phyloP scores from a whole-genome alignment of 768 basidiomycete species.

The Xerocomellus chrysenteron region DNA sequence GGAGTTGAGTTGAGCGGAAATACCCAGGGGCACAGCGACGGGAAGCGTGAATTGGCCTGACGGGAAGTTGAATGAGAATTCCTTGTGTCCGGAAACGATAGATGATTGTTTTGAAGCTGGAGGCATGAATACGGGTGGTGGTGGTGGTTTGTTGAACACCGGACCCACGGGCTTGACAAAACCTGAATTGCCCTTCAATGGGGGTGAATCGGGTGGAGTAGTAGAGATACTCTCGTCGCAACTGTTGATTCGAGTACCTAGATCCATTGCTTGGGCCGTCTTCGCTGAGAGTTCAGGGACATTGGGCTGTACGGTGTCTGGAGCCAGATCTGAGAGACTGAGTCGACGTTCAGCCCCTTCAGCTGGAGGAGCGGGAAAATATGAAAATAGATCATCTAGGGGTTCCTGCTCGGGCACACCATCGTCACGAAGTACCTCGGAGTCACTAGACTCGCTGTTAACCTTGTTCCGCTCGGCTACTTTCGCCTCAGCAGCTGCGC shows the following conservation, averaged over 20 bases:
- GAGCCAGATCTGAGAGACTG: conserved; percentile 62
- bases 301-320: conserved; percentile 30
- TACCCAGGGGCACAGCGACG: conserved; percentile 45
- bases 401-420: conserved; percentile 7
- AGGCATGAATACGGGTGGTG: conserved; percentile 25
- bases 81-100: conserved; percentile 23
- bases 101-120: conserved; percentile 19
- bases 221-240: conserved; percentile 45
- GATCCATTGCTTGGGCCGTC: conserved; percentile 12
- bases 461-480: conserved; percentile 63
- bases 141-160: conserved; percentile 59
- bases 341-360: conserved; percentile 37
- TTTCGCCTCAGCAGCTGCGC: conserved; percentile 62
- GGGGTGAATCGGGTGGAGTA: conserved; percentile 59
- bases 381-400: not conserved
- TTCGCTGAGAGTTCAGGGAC: conserved; percentile 22
- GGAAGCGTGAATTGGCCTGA: conserved; percentile 43
- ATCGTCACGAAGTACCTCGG: conserved; percentile 28
- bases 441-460: conserved; percentile 30
- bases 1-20: conserved; percentile 37
- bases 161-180: conserved; percentile 41
- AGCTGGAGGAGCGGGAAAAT: not conserved
- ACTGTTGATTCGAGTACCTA: not conserved
- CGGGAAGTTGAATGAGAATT: conserved; percentile 36
- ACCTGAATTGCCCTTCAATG: conserved; percentile 24